Evolutionary conservation across 768 basidiomycete species (phyloP), one percentile per base, ranked within the genome.

Genomic region (Astraeus odoratus): DNA sequence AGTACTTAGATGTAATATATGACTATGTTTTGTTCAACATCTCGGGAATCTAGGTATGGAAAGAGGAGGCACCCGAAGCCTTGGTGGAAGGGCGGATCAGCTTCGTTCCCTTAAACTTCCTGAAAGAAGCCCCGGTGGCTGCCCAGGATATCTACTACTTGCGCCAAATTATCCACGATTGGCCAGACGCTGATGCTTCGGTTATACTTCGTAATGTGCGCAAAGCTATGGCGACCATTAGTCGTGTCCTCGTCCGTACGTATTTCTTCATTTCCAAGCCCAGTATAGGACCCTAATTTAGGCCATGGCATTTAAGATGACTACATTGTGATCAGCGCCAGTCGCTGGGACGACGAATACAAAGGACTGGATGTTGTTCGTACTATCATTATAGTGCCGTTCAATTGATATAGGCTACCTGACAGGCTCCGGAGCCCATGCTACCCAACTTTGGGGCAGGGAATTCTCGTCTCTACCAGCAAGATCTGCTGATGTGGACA

Each of bases 361-460:
- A 12, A 13, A 12, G 30, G 30, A 31, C 12, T 31, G 12, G 30
- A 31, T 12, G 30, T 31, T 31, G 30, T 31, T 5, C 30, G 30
- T 31, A 12, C 30, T 29, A n/a, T n/a, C n/a, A n/a, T n/a, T n/a
- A n/a, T n/a, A n/a, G n/a, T n/a, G n/a, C 30, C 30, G 27, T 29
- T 13, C 13, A 6, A 29, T 29, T 29, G 13, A 29, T 29, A 13
- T 29, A 29, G 30, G 30, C 12, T 31, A n/a, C 5, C 30, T 10
- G 12, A n/a, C 30, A 31, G 30, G 73, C 71, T 1, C 74, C 73
- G 0, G 66, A 68, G 42, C 75, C 73, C 0, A 56, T 78, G 39
- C 60, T 76, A 2, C 65, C 75, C 5, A 76, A 75, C 53, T 75
- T 68, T 42, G 74, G 73, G 15, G 61, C 66, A 6, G 74, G 70